Evolutionary conservation across 257 asterid species (phyloP), one percentile per base, ranked within the genome.

Genomic region (Schizonepeta tenuifolia): DNA sequence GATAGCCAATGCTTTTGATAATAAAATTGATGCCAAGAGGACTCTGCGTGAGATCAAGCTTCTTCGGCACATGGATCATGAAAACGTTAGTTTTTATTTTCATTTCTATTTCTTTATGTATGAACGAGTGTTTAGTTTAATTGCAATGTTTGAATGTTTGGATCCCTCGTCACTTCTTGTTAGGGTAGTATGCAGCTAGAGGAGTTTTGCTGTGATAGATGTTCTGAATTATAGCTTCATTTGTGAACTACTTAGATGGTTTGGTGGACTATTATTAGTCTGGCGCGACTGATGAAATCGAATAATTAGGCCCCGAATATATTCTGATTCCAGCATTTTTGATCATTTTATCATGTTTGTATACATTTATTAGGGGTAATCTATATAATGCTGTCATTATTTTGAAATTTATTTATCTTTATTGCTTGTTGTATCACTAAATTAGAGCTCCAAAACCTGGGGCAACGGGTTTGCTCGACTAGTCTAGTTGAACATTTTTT

Each of bases 1-100:
- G 89, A 91, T 94, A 21, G 91, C 97, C 4, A 94, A 94, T 88
- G 97, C 99, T 26, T 94, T 94, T 69, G 99, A 94, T 68, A 94
- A 94, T 70, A 94, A 67, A 85, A 89, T 94, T 38, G 99, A 91
- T 71, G 99, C 97, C 8, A 94, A 94, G 91, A 89, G 99, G 85
- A 94, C 99, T 67, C 85, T 94, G 83, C 97, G 99, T 55, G 97
- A 94, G 89, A 94, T 94, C 89, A 94, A 94, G 87, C 97, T 94
- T 72, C 97, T 94, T 56, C 90, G 99, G 6, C 99, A 94, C 77
- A 91, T 94, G 99, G 99, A 94, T 88, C 99, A 94, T 81, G 99
- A 94, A 78, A 94, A 94, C 74, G 99, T 94, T 54, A 79, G 99
- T 89, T 35, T 33, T 36, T 51, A 3, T 35, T 31, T 43, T 13